Evolutionary conservation across 345 rosid species (phyloP).

Genomic region (Brassica rapa): DNA sequence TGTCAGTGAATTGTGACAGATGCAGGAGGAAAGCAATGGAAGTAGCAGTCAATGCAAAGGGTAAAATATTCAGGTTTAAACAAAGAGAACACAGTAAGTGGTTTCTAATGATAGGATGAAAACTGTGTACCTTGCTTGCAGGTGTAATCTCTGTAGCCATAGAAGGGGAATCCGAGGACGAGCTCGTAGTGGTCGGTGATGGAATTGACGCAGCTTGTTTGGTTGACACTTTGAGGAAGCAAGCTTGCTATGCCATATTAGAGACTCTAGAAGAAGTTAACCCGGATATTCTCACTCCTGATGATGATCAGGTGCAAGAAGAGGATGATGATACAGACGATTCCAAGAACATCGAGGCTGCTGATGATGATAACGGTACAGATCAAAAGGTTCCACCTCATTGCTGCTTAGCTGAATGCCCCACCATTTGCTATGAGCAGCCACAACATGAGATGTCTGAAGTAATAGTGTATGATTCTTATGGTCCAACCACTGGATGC

Average conservation of each 20-base stretch:
- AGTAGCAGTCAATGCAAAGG: conserved; percentile 42
- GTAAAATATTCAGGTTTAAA: conserved; percentile 10
- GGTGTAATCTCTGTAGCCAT: conserved; percentile 50
- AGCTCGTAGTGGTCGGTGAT: conserved; percentile 45
- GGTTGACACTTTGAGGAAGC: conserved; percentile 44
- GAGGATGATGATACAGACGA: neutral
- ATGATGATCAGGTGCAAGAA: conserved; percentile 3
- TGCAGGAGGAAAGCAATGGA: conserved; percentile 45
- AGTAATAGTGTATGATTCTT: conserved; percentile 38
- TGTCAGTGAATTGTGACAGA: conserved; percentile 38
- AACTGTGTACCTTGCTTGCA: conserved; percentile 19
- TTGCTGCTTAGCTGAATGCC: conserved; percentile 16
- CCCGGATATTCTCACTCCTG: neutral
- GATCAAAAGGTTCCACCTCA: conserved; percentile 9
- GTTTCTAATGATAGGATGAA: conserved; percentile 4
- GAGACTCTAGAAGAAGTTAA: conserved; percentile 42
- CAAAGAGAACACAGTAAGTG: neutral
- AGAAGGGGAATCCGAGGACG: conserved; percentile 42
- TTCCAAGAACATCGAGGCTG: neutral
- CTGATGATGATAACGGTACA: conserved; percentile 2
- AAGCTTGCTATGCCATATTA: conserved; percentile 37
- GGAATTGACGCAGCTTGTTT: conserved; percentile 46
- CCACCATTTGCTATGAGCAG: neutral
- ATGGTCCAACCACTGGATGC: conserved; percentile 35
- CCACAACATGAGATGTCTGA: conserved; percentile 26